Evolutionary conservation across 2,329 filamentous ascomycete genomes (phyloP).

Genomic region (Lasiodiplodia citricola): DNA sequence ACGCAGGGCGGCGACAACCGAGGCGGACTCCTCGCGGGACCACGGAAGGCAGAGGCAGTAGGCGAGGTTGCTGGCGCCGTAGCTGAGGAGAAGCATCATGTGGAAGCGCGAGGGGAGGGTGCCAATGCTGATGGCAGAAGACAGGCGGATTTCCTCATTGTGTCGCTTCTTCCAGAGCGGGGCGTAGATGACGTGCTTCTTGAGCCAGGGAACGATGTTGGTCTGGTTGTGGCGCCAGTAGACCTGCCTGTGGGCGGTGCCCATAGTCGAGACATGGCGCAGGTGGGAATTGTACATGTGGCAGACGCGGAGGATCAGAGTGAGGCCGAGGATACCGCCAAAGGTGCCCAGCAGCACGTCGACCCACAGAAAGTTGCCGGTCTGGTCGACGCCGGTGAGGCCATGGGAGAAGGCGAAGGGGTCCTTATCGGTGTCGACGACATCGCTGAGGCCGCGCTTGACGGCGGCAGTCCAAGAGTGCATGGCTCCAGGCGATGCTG

Average conservation of each 20-base stretch:
- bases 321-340: constrained; percentile 40
- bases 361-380: constrained; percentile 53
- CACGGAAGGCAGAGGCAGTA: constrained; percentile 76
- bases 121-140: constrained; percentile 71
- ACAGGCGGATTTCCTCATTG: constrained; percentile 74
- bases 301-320: constrained; percentile 48
- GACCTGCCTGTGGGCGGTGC: constrained; percentile 46
- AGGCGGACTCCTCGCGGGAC: constrained; percentile 51
- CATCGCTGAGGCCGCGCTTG: constrained; percentile 14
- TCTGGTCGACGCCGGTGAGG: constrained; percentile 55
- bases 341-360: constrained; percentile 48
- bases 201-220: constrained; percentile 61
- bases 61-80: constrained; percentile 74
- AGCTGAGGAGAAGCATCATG: constrained; percentile 68
- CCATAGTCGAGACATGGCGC: constrained; percentile 53
- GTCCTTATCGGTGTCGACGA: constrained; percentile 28
- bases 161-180: constrained; percentile 77
- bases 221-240: constrained; percentile 55
- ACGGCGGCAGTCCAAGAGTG: constrained; percentile 2
- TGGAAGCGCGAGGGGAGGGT: constrained; percentile 83
- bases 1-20: constrained; percentile 79
- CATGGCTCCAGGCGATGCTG: constrained; percentile 19
- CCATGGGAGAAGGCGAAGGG: constrained; percentile 49
- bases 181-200: constrained; percentile 70
- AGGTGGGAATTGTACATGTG: constrained; percentile 51